A percentile compares a stretch with the other conserved stretches of the same genome.
Conservation (phyloP, 2,329 filamentous ascomycete genomes). For the Fonsecaea erecta region DNA sequence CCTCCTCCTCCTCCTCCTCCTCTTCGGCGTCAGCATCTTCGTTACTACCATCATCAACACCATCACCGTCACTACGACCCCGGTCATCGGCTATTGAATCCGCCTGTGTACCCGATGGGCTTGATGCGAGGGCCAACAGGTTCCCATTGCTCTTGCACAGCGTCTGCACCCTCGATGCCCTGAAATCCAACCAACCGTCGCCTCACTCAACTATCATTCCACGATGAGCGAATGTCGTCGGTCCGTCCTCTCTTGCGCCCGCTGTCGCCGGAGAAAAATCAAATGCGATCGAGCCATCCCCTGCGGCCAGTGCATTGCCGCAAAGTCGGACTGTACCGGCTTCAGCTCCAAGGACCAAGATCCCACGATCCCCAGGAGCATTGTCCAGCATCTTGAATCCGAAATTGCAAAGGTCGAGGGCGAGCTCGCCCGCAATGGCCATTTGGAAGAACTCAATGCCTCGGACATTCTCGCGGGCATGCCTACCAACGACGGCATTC, state of each 20-base stretch:
- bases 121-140: background rate
- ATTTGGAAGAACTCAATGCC: slow-evolving; percentile 37
- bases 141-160: background rate
- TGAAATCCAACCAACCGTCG: background rate
- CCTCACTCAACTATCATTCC: too few relatives aligned
- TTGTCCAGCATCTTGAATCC: slow-evolving; percentile 43
- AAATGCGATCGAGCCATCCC: slow-evolving; percentile 41
- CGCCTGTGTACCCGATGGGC: background rate
- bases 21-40: background rate
- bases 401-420: slow-evolving; percentile 44
- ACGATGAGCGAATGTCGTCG: slow-evolving; percentile 38
- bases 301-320: slow-evolving; percentile 41
- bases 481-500: slow-evolving; percentile 36
- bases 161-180: background rate
- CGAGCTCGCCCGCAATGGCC: slow-evolving; percentile 40
- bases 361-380: slow-evolving; percentile 41
- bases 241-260: slow-evolving; percentile 39
- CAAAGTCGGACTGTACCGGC: slow-evolving; percentile 40
- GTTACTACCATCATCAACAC: background rate
- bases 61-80: background rate
- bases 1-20: background rate
- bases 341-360: slow-evolving; percentile 40
- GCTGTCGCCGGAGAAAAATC: slow-evolving; percentile 39
- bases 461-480: slow-evolving; percentile 39
- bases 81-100: background rate